These are phyloP conservation scores for Aspergillus bombycis DNA, from an alignment of 2,329 filamentous ascomycete species.

Conservation along the genomic window DNA sequence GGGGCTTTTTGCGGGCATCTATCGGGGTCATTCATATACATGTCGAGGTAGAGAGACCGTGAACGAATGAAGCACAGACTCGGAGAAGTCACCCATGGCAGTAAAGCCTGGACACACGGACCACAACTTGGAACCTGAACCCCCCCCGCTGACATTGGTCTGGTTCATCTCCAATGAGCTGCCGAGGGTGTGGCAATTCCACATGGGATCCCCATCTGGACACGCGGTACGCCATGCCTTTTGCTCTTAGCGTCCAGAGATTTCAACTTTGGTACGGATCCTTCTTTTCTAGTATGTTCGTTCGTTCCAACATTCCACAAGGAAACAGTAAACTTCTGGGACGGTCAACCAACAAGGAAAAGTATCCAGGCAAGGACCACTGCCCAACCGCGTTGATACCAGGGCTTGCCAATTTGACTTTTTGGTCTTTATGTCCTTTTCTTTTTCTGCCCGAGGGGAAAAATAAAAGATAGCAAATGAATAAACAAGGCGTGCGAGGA, in stretches of 20 bases:
- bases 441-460: background rate
- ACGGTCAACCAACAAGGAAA: background rate
- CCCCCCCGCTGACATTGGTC: background rate
- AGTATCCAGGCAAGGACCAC: background rate
- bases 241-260: too few relatives aligned
- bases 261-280: too few relatives aligned
- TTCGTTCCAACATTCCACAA: background rate
- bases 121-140: background rate
- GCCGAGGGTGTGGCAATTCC: background rate
- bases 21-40: too few relatives aligned
- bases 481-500: background rate
- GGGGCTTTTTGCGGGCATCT: background rate
- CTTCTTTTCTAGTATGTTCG: conserved; percentile 5
- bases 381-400: background rate
- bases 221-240: conserved; percentile 3
- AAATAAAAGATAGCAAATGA: background rate
- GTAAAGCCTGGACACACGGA: background rate
- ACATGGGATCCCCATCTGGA: background rate
- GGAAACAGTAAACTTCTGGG: background rate
- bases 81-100: too few relatives aligned
- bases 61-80: background rate
- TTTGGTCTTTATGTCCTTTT: background rate
- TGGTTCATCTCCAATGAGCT: conserved; percentile 1
- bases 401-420: background rate
- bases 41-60: too few relatives aligned